These are phyloP conservation scores for Penicillium sp. DNA, from an alignment of 2,329 filamentous ascomycete species.

Conservation along the genomic window DNA sequence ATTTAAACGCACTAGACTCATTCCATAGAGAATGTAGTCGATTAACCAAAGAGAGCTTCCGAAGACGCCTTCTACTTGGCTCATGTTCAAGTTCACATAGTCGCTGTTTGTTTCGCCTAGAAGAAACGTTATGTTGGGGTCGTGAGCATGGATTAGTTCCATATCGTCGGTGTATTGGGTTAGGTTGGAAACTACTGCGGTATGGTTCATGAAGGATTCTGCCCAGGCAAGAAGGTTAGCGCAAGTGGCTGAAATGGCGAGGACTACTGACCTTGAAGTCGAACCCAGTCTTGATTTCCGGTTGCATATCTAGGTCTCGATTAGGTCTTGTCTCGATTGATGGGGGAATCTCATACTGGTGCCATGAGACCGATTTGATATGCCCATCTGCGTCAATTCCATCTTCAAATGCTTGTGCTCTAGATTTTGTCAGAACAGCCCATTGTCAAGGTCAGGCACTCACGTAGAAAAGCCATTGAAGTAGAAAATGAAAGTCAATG, in stretches of 20 bases:
- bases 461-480: constrained; percentile 5
- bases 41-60: constrained; percentile 16
- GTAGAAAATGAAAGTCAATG: constrained; percentile 13
- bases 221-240: background rate
- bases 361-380: constrained; percentile 11
- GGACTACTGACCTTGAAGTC: constrained; percentile 9
- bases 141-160: background rate
- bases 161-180: constrained; percentile 15
- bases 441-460: background rate
- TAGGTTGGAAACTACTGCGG: constrained; percentile 8
- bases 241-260: background rate
- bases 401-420: constrained; percentile 7
- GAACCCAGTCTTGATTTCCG: constrained; percentile 12
- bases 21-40: constrained; percentile 15
- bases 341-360: constrained; percentile 3
- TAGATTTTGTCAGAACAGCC: background rate
- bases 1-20: constrained; percentile 10
- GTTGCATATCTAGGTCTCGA: constrained; percentile 7
- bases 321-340: background rate
- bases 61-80: constrained; percentile 14
- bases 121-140: constrained; percentile 11
- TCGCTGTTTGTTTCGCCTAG: constrained; percentile 18
- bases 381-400: constrained; percentile 10
- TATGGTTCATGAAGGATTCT: constrained; percentile 20
- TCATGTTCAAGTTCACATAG: constrained; percentile 16